Percentiles rank a stretch among this genome's conserved stretches.
phyloP scores from a whole-genome alignment of 768 basidiomycete species.

The Macrolepiota albuminosa region DNA sequence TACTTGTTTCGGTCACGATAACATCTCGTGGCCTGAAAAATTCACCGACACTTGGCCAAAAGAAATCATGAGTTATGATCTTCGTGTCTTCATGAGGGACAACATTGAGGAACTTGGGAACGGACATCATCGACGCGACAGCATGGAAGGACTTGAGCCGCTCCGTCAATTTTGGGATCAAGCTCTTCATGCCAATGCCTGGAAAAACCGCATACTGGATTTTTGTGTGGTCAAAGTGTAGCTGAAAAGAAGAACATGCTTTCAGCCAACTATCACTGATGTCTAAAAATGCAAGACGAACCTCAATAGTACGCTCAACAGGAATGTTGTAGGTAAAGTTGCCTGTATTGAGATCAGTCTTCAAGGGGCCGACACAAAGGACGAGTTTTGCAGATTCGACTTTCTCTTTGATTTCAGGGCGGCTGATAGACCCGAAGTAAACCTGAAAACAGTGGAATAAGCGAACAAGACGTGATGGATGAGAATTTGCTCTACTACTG shows the following conservation, averaged over 20 bases:
- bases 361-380: constrained; percentile 64
- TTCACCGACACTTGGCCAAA: constrained; percentile 75
- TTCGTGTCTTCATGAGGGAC: constrained; percentile 46
- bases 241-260: constrained; percentile 29
- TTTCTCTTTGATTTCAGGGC: constrained; percentile 60
- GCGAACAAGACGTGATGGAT: neutral
- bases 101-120: constrained; percentile 38
- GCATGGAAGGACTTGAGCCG: constrained; percentile 40
- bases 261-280: neutral
- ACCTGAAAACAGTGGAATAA: constrained; percentile 36
- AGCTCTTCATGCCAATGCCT: constrained; percentile 67
- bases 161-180: constrained; percentile 66
- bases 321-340: constrained; percentile 78
- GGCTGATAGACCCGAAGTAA: constrained; percentile 69
- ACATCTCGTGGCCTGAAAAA: constrained; percentile 78
- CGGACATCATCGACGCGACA: constrained; percentile 35
- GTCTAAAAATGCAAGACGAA: constrained; percentile 20
- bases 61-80: constrained; percentile 69
- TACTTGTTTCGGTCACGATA: constrained; percentile 84
- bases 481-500: constrained; percentile 29
- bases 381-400: constrained; percentile 75
- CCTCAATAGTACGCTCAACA: constrained; percentile 56
- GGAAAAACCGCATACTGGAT: constrained; percentile 37
- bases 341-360: constrained; percentile 84
- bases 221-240: constrained; percentile 54